Evolutionary conservation across 1,139 yeast species (phyloP).

Genomic region (Debaryomyces fabryi): DNA sequence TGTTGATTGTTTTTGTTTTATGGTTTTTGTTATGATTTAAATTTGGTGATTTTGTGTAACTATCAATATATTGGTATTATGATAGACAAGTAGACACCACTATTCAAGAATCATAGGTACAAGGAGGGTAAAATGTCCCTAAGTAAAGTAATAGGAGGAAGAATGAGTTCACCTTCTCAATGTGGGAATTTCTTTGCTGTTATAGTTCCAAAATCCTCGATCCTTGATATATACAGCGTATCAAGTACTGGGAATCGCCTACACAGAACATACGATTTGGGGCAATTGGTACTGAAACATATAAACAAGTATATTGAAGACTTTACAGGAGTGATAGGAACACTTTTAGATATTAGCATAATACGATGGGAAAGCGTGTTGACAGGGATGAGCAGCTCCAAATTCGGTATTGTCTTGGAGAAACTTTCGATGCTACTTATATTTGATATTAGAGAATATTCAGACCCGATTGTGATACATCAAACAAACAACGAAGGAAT

Average conservation of each 20-base stretch:
- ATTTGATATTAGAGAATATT: slow-evolving; percentile 23
- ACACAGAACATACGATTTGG: slow-evolving; percentile 15
- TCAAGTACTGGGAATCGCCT: not conserved
- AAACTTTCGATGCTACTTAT: slow-evolving; percentile 26
- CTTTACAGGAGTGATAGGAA: not conserved
- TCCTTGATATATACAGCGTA: not conserved
- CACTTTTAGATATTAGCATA: not conserved
- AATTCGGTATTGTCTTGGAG: slow-evolving; percentile 31
- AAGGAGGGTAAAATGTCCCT: not conserved
- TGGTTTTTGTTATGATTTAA: slow-evolving; percentile 11
- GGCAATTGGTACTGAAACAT: slow-evolving; percentile 9
- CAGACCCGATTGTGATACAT: slow-evolving; percentile 34
- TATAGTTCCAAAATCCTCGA: not conserved
- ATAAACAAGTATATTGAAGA: not conserved
- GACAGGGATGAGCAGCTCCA: slow-evolving; percentile 18
- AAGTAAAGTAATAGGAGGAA: not conserved
- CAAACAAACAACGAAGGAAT: slow-evolving; percentile 34
- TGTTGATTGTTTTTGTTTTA: slow-evolving; percentile 18
- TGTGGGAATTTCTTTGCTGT: slow-evolving; percentile 8
- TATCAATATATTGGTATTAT: not conserved
- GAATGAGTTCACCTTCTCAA: slow-evolving; percentile 4
- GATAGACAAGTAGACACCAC: not conserved
- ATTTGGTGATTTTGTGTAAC: slow-evolving; percentile 11
- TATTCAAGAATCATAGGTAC: not conserved
- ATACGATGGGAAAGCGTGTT: slow-evolving; percentile 33